A percentile compares a stretch with the other conserved stretches of the same genome.
These are phyloP conservation scores for Hansfordia pulvinata DNA, from an alignment of 2,329 filamentous ascomycete species.

Conservation along the genomic window DNA sequence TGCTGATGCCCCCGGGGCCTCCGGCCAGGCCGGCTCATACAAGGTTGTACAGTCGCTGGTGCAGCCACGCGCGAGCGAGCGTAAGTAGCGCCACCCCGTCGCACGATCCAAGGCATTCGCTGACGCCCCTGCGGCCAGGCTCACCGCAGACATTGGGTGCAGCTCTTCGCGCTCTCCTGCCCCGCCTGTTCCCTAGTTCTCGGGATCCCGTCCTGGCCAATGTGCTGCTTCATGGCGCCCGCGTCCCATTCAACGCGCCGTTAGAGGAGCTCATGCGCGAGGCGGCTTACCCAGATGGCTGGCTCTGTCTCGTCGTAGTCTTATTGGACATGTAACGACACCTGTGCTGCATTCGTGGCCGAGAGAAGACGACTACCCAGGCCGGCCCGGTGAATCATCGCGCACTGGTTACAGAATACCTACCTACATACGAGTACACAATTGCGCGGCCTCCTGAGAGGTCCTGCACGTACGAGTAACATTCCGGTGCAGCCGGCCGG, in stretches of 20 bases:
- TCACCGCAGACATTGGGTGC: slow-evolving; percentile 51
- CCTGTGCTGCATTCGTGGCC: too few species aligned
- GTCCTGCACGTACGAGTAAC: too few species aligned
- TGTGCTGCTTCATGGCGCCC: slow-evolving; percentile 73
- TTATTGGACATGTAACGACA: slow-evolving; percentile 43
- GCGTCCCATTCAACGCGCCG: slow-evolving; percentile 65
- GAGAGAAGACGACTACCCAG: too few species aligned
- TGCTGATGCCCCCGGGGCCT: slow-evolving; percentile 14
- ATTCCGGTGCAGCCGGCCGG: too few species aligned
- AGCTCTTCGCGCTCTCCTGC: slow-evolving; percentile 62
- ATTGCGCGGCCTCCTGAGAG: too few species aligned
- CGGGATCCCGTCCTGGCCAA: slow-evolving; percentile 74
- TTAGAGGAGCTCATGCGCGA: slow-evolving; percentile 73
- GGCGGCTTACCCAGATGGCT: slow-evolving; percentile 83
- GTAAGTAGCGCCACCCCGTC: slow-evolving; percentile 13
- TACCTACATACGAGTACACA: too few species aligned
- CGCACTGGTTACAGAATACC: too few species aligned
- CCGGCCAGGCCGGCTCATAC: slow-evolving; percentile 35
- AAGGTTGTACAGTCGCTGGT: slow-evolving; percentile 68
- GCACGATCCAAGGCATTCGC: slow-evolving; percentile 30
- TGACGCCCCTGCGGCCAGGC: slow-evolving; percentile 28
- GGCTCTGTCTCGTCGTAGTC: slow-evolving; percentile 69
- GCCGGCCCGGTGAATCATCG: too few species aligned
- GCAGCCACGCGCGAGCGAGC: slow-evolving; percentile 26
- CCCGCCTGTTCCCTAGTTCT: slow-evolving; percentile 74